Evolutionary conservation across 2,329 filamentous ascomycete species (phyloP).

Genomic region (Aspergillus intermedius): DNA sequence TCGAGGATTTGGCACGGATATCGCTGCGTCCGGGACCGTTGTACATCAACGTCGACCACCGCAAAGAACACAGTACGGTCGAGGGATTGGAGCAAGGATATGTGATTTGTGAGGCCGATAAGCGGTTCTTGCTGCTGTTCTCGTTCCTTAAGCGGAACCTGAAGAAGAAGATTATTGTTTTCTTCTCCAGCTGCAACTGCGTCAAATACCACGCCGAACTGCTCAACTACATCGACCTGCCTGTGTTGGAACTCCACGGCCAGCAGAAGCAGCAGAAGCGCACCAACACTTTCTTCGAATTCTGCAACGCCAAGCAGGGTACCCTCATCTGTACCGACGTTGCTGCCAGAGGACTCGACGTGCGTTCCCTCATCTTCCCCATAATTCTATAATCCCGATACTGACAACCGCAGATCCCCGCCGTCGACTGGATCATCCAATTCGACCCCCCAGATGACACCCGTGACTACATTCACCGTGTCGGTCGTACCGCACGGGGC

Average conservation of each 20-base stretch:
- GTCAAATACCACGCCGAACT: conserved; percentile 95
- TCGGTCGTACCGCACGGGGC: conserved; percentile 87
- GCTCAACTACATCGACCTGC: conserved; percentile 94
- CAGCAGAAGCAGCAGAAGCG: conserved; percentile 99
- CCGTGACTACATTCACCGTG: conserved; percentile 88
- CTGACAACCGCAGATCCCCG: conserved; percentile 59
- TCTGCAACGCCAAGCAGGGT: conserved; percentile 75
- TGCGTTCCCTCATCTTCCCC: conserved; percentile 34
- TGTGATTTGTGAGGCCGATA: conserved; percentile 85
- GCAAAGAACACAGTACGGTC: conserved; percentile 84
- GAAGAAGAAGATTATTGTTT: conserved; percentile 97
- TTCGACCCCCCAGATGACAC: conserved; percentile 92
- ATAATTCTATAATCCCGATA: background rate
- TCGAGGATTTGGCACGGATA: conserved; percentile 91
- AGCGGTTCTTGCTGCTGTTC: conserved; percentile 88
- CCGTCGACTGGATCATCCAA: conserved; percentile 94
- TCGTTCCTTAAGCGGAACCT: conserved; percentile 87
- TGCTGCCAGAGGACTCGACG: conserved; percentile 85
- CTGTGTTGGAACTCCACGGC: conserved; percentile 77
- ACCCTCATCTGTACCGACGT: conserved; percentile 96
- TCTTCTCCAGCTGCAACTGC: conserved; percentile 85
- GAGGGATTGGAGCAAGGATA: conserved; percentile 94
- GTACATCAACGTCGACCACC: conserved; percentile 94
- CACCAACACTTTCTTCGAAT: conserved; percentile 98
- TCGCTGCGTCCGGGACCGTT: conserved; percentile 84